Base-by-base conservation (phyloP, 176 grass and related monocot genomes). In the Carex littledalei region DNA sequence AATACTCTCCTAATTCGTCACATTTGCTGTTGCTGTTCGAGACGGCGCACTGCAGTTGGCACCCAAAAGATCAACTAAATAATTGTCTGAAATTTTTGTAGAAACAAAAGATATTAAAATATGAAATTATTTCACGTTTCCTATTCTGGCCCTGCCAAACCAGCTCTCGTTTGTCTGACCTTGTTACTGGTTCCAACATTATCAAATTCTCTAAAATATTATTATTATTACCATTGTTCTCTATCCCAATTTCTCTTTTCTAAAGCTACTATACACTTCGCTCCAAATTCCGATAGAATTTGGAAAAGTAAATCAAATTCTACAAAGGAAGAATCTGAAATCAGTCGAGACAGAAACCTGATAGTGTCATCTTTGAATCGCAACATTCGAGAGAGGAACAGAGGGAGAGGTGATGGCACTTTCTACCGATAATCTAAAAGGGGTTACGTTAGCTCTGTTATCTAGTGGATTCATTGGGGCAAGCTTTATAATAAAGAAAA, bases 401-500 rank as follows among this genome's bases (percentile, higher is more conserved):
- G 56, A n/a, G 9, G 53, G 54, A 57, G 81, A 35, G 12, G 81
- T 65, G 75, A 80, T 88, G 83, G 91, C 89, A 37, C 54, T 95
- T 61, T 99, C 93, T 45, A 87, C 85, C 79, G 93, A 99, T 85
- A 99, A 95, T 91, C 53, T 95, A 21, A 91, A 95, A 76, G 96
- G 96, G 24, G 90, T 99, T 69, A 84, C 86, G 18, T 84, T 95
- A 49, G 96, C 96, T 84, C 90, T 99, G 20, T 50, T 95, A 18
- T 99, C 96, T 37, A 94, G 96, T 84, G 87, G 90, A 80, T 99
- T 99, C 91, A 94, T 99, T 67, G 96, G 96, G 15, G 91, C 89
- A 76, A 98, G 95, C 80, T 98, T 98, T 88, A 98, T 98, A 85
- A 93, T 98, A 84, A 98, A 98, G 93, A 95, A 99, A 88, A 99